These are phyloP conservation scores for Mycena metata DNA, from an alignment of 768 basidiomycete species.

Conservation along the genomic window DNA sequence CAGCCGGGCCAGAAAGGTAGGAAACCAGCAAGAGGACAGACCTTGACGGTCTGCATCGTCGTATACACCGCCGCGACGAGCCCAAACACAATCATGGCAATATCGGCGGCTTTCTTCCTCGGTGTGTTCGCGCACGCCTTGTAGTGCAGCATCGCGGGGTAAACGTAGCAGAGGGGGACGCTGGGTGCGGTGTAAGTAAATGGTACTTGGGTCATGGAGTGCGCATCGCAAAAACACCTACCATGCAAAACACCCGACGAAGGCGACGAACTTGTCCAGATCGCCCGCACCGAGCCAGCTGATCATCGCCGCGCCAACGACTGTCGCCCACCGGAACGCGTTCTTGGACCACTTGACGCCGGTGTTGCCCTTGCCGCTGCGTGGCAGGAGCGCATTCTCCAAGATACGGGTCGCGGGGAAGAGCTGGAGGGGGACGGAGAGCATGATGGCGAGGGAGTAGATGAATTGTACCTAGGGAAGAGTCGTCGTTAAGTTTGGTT, in stretches of 20 bases:
- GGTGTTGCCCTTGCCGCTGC: conserved; percentile 84
- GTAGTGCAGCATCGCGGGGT: conserved; percentile 94
- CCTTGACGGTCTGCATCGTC: conserved; percentile 81
- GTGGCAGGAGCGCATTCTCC: conserved; percentile 93
- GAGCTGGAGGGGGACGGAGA: conserved; percentile 93
- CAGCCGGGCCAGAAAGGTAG: not conserved
- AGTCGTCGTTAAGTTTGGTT: no score
- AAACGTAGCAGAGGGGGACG: conserved; percentile 93
- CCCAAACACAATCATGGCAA: conserved; percentile 83
- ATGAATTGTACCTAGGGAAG: conserved; percentile 77
- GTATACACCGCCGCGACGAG: conserved; percentile 81
- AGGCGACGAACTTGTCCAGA: conserved; percentile 95
- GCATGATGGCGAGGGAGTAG: conserved; percentile 92
- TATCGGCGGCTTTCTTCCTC: conserved; percentile 76
- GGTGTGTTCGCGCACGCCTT: conserved; percentile 84
- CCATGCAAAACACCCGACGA: conserved; percentile 96
- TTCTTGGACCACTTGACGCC: conserved; percentile 98
- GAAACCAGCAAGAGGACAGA: conserved; percentile 46
- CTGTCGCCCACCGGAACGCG: conserved; percentile 79
- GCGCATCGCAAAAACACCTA: conserved; percentile 52
- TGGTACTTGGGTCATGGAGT: not conserved
- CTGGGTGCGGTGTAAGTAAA: conserved; percentile 54
- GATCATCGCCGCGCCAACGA: conserved; percentile 85
- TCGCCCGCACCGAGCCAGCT: conserved; percentile 88
- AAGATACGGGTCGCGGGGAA: conserved; percentile 98